Base-by-base conservation (phyloP, 176 grass and related monocot genomes). In the Aegilops umbellulata region DNA sequence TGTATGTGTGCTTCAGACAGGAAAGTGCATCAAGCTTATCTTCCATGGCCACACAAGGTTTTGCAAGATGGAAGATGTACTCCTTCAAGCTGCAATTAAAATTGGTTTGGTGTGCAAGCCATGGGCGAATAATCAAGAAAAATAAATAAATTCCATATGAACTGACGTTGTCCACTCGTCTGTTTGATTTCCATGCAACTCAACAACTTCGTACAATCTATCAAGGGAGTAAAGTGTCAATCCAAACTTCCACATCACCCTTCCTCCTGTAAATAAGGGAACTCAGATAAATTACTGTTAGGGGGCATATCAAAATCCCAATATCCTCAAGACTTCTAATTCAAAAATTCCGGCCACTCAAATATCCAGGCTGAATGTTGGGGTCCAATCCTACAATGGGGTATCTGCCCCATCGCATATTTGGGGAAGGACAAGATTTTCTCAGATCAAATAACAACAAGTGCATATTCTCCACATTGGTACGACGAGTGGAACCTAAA, bases 1-100 rank as follows among this genome's bases (percentile, higher is more conserved):
- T 12, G 10, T 44, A 44, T 44, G 10, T 12, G 41, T 10, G 41
- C 64, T 66, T 31, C 6, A 66, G 26, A 14, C 14, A 2, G 29
- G 15, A 17, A 68, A 68, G 79, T 32, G 90, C 80, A 30, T 69
- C 64, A 57, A 95, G 70, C 83, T 98, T 93, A 57, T 90, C 85
- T 31, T n/a, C 11, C 36, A 80, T 84, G 22, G 39, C 74, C 83
- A 90, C 13, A 77, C 85, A 85, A 26, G 88, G 91, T 88, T 93
- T 98, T 24, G 91, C 91, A 78, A 98, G 82, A 78, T 92, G 73
- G 69, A 92, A 76, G 60, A 98, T 89, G 75, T 95, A 87, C 60
- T 98, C 80, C 41, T 87, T 90, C 83, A 95, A 83, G 29, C 93
- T 97, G 90, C 60, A 80, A 42, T 10, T 22, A 61, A 88, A 88